A percentile compares a stretch with the other conserved stretches of the same genome.
phyloP scores from a whole-genome alignment of 2,329 filamentous ascomycete species.

The Phaeosphaeriaceae sp. region DNA sequence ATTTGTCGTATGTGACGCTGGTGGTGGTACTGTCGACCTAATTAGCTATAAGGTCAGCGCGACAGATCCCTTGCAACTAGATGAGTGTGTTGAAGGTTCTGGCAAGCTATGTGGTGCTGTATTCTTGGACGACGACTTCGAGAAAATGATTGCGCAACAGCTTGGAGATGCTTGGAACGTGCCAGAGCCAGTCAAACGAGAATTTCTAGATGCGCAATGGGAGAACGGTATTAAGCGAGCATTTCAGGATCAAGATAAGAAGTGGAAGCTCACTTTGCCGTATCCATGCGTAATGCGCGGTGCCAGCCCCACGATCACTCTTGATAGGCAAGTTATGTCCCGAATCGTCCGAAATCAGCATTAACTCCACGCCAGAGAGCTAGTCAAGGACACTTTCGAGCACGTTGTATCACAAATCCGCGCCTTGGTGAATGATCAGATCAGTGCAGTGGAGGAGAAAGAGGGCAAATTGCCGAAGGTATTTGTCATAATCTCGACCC shows the following conservation, averaged over 20 bases:
- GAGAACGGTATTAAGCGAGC: not conserved
- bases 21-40: constrained; percentile 31
- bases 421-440: not conserved
- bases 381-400: not conserved
- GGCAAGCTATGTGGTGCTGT: not conserved
- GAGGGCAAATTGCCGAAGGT: not conserved
- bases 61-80: not conserved
- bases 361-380: too few relatives aligned
- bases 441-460: not conserved
- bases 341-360: not conserved
- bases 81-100: not conserved
- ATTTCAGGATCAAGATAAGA: not conserved
- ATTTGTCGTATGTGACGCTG: constrained; percentile 31
- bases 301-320: not conserved
- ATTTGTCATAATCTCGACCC: not conserved
- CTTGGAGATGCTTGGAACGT: not conserved
- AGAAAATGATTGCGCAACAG: not conserved
- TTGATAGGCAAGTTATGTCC: not conserved
- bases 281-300: not conserved
- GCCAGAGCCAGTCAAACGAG: not conserved
- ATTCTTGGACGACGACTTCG: not conserved
- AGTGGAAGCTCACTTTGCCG: not conserved
- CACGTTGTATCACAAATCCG: not conserved
- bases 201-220: not conserved
- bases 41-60: constrained; percentile 26